Evolutionary conservation across 2,329 filamentous ascomycete species (phyloP).

Genomic region (Fusarium sp.): DNA sequence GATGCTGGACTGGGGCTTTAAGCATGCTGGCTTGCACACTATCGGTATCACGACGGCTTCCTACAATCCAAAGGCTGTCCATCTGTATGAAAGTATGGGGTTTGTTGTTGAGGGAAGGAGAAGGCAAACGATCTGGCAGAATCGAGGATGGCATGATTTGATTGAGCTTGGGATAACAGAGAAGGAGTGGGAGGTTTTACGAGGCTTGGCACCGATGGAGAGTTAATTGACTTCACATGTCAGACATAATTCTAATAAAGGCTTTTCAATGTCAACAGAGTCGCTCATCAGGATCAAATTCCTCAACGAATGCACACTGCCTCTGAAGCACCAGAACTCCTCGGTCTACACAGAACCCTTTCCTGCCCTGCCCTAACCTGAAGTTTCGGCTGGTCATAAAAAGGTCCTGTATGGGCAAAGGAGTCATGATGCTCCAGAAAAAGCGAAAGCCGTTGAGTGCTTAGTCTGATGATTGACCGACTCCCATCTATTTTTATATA

Average conservation of each 20-base stretch:
- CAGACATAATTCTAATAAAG: neutral
- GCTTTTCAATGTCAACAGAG: neutral
- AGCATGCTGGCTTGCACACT: conserved; percentile 14
- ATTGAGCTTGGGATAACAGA: conserved; percentile 54
- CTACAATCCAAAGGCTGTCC: neutral
- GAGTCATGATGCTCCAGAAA: neutral
- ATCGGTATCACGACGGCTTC: conserved; percentile 6
- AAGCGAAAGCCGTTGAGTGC: neutral
- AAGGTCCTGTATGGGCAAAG: neutral
- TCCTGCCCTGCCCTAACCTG: neutral
- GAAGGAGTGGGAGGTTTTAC: conserved; percentile 51
- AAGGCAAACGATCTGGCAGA: conserved; percentile 54
- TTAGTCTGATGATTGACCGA: neutral
- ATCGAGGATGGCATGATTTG: conserved; percentile 55
- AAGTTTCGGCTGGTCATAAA: neutral
- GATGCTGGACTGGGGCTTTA: conserved; percentile 22
- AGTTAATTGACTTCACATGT: neutral
- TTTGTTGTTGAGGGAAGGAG: conserved; percentile 11
- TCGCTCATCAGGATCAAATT: neutral
- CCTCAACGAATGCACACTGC: neutral
- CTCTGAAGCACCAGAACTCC: too few relatives aligned
- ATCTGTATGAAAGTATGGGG: conserved; percentile 12
- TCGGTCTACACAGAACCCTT: too few relatives aligned
- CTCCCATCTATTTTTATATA: neutral
- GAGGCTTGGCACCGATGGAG: neutral